phyloP scores from a whole-genome alignment of 2,329 filamentous ascomycete species.

The Diaporthe ampelina region DNA sequence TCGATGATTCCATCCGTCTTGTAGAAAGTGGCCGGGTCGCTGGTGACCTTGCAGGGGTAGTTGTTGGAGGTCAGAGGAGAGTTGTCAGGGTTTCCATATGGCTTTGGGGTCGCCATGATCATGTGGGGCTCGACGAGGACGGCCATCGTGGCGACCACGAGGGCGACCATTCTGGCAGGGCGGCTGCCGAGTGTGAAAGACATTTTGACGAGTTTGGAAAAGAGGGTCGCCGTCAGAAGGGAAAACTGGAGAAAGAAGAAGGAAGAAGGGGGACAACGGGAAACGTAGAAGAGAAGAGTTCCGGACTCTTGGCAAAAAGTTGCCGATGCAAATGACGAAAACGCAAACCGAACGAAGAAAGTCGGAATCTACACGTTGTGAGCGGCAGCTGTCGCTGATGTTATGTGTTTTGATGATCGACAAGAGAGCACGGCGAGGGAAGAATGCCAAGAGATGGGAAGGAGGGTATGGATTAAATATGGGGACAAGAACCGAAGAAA shows the following conservation, averaged over 20 bases:
- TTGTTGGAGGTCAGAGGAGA: constrained; percentile 37
- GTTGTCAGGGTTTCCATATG: constrained; percentile 41
- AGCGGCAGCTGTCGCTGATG: constrained; percentile 16
- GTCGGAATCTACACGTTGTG: background rate
- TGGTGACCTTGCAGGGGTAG: constrained; percentile 41
- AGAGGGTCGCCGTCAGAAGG: constrained; percentile 8
- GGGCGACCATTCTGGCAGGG: constrained; percentile 11
- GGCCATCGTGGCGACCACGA: constrained; percentile 22
- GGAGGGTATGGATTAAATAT: constrained; percentile 10
- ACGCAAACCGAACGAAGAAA: constrained; percentile 20
- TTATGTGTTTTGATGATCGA: constrained; percentile 21
- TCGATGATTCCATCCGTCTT: constrained; percentile 37
- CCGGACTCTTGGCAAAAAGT: constrained; percentile 24
- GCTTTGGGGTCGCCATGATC: constrained; percentile 46
- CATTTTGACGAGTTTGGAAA: constrained; percentile 29
- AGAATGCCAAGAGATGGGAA: constrained; percentile 25
- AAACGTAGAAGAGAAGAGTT: constrained; percentile 3
- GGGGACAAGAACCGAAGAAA: constrained; percentile 11
- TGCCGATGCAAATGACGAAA: constrained; percentile 2
- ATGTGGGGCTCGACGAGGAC: constrained; percentile 41
- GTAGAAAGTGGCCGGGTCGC: constrained; percentile 39
- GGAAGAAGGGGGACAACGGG: background rate
- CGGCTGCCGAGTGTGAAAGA: background rate
- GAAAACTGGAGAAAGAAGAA: background rate
- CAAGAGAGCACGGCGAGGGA: background rate